Conservation (phyloP, 495 filamentous ascomycete species). For the Friedmanniomyces simplex region DNA sequence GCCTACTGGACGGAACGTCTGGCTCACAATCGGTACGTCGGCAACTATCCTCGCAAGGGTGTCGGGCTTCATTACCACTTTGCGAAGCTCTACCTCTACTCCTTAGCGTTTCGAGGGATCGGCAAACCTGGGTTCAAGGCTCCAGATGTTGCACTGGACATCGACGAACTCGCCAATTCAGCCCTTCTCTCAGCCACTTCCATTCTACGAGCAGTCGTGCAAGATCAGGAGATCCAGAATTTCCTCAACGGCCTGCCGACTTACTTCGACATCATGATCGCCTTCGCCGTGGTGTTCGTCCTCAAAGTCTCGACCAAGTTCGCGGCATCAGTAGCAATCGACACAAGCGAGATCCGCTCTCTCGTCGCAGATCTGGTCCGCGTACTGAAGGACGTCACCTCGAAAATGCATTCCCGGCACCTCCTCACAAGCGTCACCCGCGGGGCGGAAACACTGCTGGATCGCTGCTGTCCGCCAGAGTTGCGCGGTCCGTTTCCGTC, state of each 20-base stretch:
- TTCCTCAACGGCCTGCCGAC: constrained; percentile 43
- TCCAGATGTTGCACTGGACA: constrained; percentile 20
- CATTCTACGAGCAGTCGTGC: constrained; percentile 40
- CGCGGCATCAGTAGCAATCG: constrained; percentile 5
- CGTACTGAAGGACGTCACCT: constrained; percentile 13
- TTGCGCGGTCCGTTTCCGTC: constrained; percentile 2
- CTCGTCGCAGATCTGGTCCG: constrained; percentile 7
- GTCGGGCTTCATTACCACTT: constrained; percentile 45
- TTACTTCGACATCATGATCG: constrained; percentile 49
- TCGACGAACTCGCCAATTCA: constrained; percentile 29
- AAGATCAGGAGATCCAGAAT: constrained; percentile 42
- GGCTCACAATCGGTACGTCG: constrained; percentile 26
- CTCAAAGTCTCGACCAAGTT: constrained; percentile 36
- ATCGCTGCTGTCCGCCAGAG: constrained; percentile 2
- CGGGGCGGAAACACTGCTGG: constrained; percentile 6
- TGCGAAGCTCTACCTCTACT: constrained; percentile 38
- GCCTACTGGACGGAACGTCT: constrained; percentile 15
- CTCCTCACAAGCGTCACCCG: constrained; percentile 10
- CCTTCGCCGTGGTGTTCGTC: constrained; percentile 46
- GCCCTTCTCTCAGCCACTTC: constrained; percentile 37
- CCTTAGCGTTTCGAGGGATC: constrained; percentile 37
- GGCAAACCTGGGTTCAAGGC: constrained; percentile 24
- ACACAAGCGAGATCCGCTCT: constrained; percentile 5
- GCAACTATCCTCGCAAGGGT: constrained; percentile 43
- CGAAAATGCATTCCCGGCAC: constrained; percentile 13